Evolutionary conservation across 2,329 filamentous ascomycete species (phyloP), one percentile per base, ranked within the genome.

Genomic region (Aureobasidium sp.): DNA sequence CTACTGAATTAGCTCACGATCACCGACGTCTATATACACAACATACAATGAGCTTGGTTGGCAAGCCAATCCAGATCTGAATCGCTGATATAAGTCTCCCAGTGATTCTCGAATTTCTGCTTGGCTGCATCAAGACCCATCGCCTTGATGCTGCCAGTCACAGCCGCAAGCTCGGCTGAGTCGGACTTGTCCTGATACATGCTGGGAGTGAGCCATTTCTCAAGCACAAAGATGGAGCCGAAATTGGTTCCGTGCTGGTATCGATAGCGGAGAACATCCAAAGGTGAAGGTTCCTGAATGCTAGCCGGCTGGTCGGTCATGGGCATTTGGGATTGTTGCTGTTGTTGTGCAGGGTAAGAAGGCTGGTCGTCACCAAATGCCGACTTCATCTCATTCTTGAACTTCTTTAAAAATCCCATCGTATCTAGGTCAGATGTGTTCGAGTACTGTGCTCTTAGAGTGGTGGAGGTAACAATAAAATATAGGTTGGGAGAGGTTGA

Each of bases 221-320:
- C 84, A 5, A 85, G 77, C n/a, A 84, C 78, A 69, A 84, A 86
- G 50, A 84, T 76, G 10, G 80, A 79, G 44, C 84, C 83, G 2
- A 86, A 74, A 63, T 86, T 86, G 0, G 78, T 78, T 8, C 82
- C 84, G 68, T 85, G 81, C 63, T 85, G 82, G 66, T 83, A 84
- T 46, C 83, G 79, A 67, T 85, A 86, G 56, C 81, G 76, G 32
- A 81, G 70, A 24, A 83, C 73, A 57, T 75, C 78, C 60, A 72
- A 66, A 1, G 70, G 61, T 6, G 74, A 75, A 6, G 77, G 76
- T 63, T 59, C 70, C 67, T 64, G 72, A 63, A 81, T 77, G 13
- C 50, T 52, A 1, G 67, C 65, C 29, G 67, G 67, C 24, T 63
- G 62, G 20, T 70, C 71, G 46, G 67, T 63, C 43, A 65, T 64